Evolutionary conservation across 2,329 filamentous ascomycete species (phyloP).

Genomic region (Colletotrichum chlorophyti): DNA sequence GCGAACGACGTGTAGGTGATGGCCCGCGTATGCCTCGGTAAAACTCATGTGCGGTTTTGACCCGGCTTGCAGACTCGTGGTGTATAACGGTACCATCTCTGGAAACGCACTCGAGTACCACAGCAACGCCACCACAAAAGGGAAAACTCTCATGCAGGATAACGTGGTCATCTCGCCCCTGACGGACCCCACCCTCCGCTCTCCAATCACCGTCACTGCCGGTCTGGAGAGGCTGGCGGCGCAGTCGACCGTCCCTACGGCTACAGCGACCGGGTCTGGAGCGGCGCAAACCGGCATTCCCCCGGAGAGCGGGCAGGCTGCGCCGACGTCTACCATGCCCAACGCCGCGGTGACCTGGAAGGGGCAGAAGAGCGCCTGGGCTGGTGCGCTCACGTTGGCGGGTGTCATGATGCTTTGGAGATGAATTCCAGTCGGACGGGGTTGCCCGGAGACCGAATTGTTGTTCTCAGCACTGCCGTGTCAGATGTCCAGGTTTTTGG

Average conservation of each 20-base stretch:
- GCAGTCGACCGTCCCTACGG: slow-evolving; percentile 7
- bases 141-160: background rate
- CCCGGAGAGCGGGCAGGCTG: slow-evolving; percentile 9
- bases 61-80: slow-evolving; percentile 7
- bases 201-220: slow-evolving; percentile 45
- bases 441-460: no score
- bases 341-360: slow-evolving; percentile 40
- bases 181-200: slow-evolving; percentile 28
- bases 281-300: slow-evolving; percentile 5
- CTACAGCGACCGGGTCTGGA: slow-evolving; percentile 17
- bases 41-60: no score
- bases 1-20: background rate
- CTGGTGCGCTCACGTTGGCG: slow-evolving; percentile 39
- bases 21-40: background rate
- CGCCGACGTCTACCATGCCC: slow-evolving; percentile 30
- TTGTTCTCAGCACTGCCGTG: no score
- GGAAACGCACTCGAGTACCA: background rate
- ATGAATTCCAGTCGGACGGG: no score
- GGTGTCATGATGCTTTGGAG: slow-evolving; percentile 43
- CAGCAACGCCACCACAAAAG: background rate
- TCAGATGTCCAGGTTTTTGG: no score
- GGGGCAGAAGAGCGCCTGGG: slow-evolving; percentile 44
- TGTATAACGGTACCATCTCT: slow-evolving; percentile 1
- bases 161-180: background rate
- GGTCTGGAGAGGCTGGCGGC: slow-evolving; percentile 43